Base-by-base conservation (phyloP, 2,329 filamentous ascomycete species). In the Colletotrichum viniferum region DNA sequence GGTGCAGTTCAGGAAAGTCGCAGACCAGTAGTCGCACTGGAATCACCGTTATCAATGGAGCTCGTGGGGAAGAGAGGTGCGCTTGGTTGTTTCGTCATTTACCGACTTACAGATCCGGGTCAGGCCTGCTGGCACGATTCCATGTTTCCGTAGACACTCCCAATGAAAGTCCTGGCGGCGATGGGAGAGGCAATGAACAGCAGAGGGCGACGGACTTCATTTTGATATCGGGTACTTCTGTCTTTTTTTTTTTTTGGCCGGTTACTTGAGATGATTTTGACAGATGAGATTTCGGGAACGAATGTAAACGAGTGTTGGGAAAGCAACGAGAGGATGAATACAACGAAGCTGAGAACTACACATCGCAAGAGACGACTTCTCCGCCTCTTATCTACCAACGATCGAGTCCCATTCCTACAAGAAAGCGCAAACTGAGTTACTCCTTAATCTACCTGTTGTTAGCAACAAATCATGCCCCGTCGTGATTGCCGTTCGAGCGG, bases 311-410 rank as follows among this genome's bases (percentile, higher is more conserved):
- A 48, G 38, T n/a, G 18, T n/a, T n/a, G 3, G 1, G 38, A 48
- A 0, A 18, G 18, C 38, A 1, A 43, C 38, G 18, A n/a, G 18
- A 48, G 18, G 0, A 48, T 12, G 38, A 48, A 48, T 0, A n/a
- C 38, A n/a, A n/a, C 0, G 18, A 48, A 48, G 38, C 1, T 48
- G 38, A n/a, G 18, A 4, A 7, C 18, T n/a, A 0, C 5, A 6
- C 1, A n/a, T n/a, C 4, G 38, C 38, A 43, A 43, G 18, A 43
- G 18, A 43, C 18, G 38, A 1, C 38, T 9, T 9, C 8, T 9
- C 8, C 36, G 9, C 8, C 18, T n/a, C 38, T 43, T 48, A 48
- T 48, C 38, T 48, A 48, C 9, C 18, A n/a, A 4, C 8, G 0
- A 48, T 48, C 9, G 38, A n/a, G 2, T 6, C 38, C 9, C 38